Percentiles rank a stretch among this genome's conserved stretches.
Conservation (phyloP, 2,329 filamentous ascomycete genomes). For the Phaeosphaeria sp. region DNA sequence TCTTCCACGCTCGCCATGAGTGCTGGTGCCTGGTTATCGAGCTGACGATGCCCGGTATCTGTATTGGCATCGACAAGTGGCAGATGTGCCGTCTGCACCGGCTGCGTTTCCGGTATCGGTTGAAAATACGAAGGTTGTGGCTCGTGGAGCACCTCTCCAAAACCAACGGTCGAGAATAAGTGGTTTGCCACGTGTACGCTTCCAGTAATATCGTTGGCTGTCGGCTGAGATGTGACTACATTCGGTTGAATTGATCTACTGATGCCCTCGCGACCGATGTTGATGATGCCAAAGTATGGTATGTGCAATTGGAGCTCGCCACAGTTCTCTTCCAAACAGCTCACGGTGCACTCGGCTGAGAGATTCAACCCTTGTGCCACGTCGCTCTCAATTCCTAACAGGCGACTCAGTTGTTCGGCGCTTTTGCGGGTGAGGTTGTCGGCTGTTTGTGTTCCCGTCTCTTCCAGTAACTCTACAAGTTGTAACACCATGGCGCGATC, state of each 20-base stretch:
- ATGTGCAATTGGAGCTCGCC: slow-evolving; percentile 16
- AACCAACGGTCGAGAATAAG: slow-evolving; percentile 6
- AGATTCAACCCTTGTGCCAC: slow-evolving; percentile 5
- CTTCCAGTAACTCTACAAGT: slow-evolving; percentile 16
- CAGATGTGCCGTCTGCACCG: background rate
- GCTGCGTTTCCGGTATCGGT: background rate
- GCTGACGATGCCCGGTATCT: slow-evolving; percentile 24
- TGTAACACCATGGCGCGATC: slow-evolving; percentile 27
- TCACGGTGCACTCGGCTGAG: background rate
- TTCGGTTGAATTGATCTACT: background rate
- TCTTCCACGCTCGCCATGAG: slow-evolving; percentile 16
- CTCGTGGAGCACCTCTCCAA: background rate
- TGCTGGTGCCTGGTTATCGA: slow-evolving; percentile 10
- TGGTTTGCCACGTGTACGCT: slow-evolving; percentile 2
- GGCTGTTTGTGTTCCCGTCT: slow-evolving; percentile 3
- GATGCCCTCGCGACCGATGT: slow-evolving; percentile 31
- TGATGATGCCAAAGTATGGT: slow-evolving; percentile 43
- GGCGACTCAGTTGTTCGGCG: slow-evolving; percentile 13
- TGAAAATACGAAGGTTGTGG: background rate
- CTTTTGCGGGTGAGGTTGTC: slow-evolving; percentile 18
- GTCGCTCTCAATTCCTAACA: slow-evolving; percentile 25
- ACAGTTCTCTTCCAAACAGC: slow-evolving; percentile 1
- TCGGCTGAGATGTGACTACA: background rate
- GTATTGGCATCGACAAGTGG: background rate
- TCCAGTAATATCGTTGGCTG: background rate